These are phyloP conservation scores for Digitaria exilis DNA, from an alignment of 202 grass and related monocot species.

Conservation along the genomic window DNA sequence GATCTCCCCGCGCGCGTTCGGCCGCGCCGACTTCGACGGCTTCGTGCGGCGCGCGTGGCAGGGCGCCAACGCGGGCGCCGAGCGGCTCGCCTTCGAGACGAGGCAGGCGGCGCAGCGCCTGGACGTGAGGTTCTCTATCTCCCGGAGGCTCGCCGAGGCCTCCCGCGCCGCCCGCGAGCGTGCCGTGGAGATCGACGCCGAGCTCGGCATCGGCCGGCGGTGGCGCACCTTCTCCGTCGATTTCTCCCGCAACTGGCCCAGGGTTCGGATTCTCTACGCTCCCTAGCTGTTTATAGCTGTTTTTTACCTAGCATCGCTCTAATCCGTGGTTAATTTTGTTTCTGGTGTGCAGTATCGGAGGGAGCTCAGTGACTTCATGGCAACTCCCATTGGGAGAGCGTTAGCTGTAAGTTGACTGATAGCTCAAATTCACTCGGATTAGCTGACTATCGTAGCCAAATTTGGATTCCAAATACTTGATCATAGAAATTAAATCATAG, in stretches of 20 bases:
- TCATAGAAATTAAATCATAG: background rate
- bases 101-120: slow-evolving; percentile 67
- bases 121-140: slow-evolving; percentile 57
- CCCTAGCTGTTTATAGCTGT: background rate
- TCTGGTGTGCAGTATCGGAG: slow-evolving; percentile 68
- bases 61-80: slow-evolving; percentile 76
- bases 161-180: slow-evolving; percentile 55
- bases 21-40: slow-evolving; percentile 64
- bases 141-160: slow-evolving; percentile 56
- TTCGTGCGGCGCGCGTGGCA: slow-evolving; percentile 79
- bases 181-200: slow-evolving; percentile 68
- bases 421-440: slow-evolving; percentile 19
- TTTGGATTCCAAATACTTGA: background rate
- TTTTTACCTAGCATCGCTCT: background rate
- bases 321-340: slow-evolving; percentile 35
- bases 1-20: slow-evolving; percentile 60
- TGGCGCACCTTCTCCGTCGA: slow-evolving; percentile 89
- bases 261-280: slow-evolving; percentile 47
- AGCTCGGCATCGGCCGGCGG: slow-evolving; percentile 73
- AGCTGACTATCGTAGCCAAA: background rate
- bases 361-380: slow-evolving; percentile 62
- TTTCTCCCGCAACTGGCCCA: slow-evolving; percentile 93
- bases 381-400: slow-evolving; percentile 74
- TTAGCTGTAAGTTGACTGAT: slow-evolving; percentile 65
- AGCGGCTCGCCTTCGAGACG: slow-evolving; percentile 77